phyloP scores from a whole-genome alignment of 2,329 filamentous ascomycete species.

The Epichloe uncinata region DNA sequence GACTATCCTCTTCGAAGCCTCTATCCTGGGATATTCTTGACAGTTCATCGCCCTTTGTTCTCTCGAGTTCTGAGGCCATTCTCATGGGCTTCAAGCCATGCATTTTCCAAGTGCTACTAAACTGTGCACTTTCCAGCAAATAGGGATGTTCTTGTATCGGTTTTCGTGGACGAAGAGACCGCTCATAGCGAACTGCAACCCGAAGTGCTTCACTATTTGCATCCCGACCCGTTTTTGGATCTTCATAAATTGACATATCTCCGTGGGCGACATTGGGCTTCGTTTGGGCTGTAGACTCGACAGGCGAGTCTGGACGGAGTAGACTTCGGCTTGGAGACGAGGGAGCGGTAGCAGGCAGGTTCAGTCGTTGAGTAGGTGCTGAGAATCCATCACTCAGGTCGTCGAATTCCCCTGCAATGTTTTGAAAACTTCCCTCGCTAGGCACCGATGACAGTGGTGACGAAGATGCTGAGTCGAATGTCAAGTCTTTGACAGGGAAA shows the following conservation, averaged over 20 bases:
- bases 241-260: neutral
- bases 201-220: constrained; percentile 11
- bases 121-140: constrained; percentile 40
- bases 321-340: neutral
- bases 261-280: neutral
- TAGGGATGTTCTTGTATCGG: constrained; percentile 50
- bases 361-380: neutral
- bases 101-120: constrained; percentile 37
- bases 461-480: constrained; percentile 12
- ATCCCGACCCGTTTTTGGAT: neutral
- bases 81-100: constrained; percentile 41
- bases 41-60: constrained; percentile 28
- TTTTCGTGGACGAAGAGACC: constrained; percentile 44
- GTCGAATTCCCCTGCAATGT: neutral
- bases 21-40: constrained; percentile 39
- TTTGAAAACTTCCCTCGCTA: constrained; percentile 15
- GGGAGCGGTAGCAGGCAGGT: neutral
- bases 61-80: constrained; percentile 21
- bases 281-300: neutral
- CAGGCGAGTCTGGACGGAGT: neutral
- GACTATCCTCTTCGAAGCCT: constrained; percentile 39
- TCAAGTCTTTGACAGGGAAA: neutral
- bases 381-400: neutral
- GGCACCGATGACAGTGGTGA: constrained; percentile 22
- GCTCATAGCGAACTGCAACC: constrained; percentile 23